These are phyloP conservation scores for Peniophora sp. DNA, from an alignment of 1,284 basidiomycete species.

Conservation along the genomic window DNA sequence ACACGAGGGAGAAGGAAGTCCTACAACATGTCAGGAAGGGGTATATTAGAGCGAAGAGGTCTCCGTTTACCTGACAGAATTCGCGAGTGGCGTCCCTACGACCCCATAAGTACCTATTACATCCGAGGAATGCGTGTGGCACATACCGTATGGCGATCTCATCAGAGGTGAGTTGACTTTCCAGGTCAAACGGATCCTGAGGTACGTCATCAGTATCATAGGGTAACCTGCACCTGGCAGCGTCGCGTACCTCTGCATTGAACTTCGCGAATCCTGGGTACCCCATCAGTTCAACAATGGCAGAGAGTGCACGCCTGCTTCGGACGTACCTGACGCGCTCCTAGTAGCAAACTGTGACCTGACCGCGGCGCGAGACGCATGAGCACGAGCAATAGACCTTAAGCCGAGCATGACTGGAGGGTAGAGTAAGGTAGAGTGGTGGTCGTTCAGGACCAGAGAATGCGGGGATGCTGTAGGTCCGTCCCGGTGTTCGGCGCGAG, in stretches of 20 bases:
- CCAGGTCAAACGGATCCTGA: constrained; percentile 73
- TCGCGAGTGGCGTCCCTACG: constrained; percentile 73
- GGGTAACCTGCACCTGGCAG: background rate
- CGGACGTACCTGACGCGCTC: background rate
- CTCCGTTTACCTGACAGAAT: constrained; percentile 80
- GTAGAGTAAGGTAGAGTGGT: background rate
- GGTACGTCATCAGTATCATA: background rate
- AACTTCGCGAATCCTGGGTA: constrained; percentile 46
- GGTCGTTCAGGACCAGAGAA: background rate
- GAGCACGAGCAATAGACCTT: background rate
- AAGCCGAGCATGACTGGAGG: background rate
- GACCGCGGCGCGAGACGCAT: background rate
- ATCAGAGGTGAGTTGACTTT: constrained; percentile 80
- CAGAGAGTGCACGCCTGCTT: background rate
- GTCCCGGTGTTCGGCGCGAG: background rate
- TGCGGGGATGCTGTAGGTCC: background rate
- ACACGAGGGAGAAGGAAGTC: constrained; percentile 82
- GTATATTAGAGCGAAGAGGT: too few species aligned
- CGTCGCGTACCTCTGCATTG: constrained; percentile 54
- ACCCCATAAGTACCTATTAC: constrained; percentile 2
- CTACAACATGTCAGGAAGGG: constrained; percentile 27
- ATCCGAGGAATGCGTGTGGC: constrained; percentile 7
- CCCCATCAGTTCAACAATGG: background rate
- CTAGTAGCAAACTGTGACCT: background rate
- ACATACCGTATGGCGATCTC: constrained; percentile 81